Evolutionary conservation across 371 early-diverging fungal species (phyloP), one percentile per base, ranked within the genome.

Genomic region (Mortierella sp.): DNA sequence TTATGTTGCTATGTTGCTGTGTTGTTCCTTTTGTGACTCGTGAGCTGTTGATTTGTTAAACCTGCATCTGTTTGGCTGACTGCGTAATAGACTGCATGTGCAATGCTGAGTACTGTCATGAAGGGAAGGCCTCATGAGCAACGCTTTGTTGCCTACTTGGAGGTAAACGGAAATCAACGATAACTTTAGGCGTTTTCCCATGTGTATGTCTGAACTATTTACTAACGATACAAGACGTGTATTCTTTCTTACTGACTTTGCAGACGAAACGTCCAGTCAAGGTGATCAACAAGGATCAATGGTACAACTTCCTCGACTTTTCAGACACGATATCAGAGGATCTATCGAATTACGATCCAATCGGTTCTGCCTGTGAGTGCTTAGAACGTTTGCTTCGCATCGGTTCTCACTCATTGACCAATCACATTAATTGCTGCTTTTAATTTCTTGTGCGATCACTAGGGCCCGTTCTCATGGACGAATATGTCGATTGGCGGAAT

Each of bases 211-310:
- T 19, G 21, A 44, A 11, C 14, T 14, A 4, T 17, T 39, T 14
- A 39, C 39, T 14, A 17, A 5, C 39, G 39, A 39, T 4, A 17
- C 39, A 39, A n/a, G n/a, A n/a, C n/a, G n/a, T n/a, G n/a, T 34
- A 49, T 27, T 8, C 19, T 21, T 27, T 34, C 42, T 30, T 30
- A 11, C 19, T 48, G 6, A 8, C 37, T 26, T 27, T 26, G 23
- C 47, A 86, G 56, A 85, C 84, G 53, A 82, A 78, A 64, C 65
- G 76, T 21, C 88, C 88, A 1, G 88, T 90, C 34, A 85, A 85
- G 44, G 92, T 89, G 17, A 86, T 92, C 64, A 92, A 89, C 66
- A 78, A 81, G 57, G 92, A 92, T 59, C 92, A 92, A 59, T 92
- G 92, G 92, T 83, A 82, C 57, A 88, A 83, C 57, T 90, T 89